A percentile compares a stretch with the other conserved stretches of the same genome.
Evolutionary conservation across 2,329 filamentous ascomycete genomes (phyloP).

Genomic region (Sclerotinia nivalis): DNA sequence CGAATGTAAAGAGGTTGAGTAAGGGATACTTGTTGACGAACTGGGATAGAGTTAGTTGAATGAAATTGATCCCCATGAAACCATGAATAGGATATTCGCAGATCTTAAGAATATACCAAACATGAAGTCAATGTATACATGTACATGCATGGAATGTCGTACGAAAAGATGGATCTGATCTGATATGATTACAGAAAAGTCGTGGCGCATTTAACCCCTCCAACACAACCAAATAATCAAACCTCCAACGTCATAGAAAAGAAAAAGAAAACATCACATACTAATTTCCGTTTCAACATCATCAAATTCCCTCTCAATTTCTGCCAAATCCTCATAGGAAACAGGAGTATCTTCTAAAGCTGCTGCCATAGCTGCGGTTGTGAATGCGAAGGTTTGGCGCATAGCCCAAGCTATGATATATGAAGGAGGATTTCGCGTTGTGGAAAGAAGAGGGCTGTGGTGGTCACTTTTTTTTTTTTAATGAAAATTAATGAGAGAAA

Average conservation of each 20-base stretch:
- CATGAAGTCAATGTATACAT: neutral
- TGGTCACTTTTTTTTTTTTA: neutral
- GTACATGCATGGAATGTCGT: neutral
- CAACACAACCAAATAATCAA: neutral
- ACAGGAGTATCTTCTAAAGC: conserved; percentile 48
- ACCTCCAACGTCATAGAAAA: conserved; percentile 1
- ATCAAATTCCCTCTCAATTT: conserved; percentile 81
- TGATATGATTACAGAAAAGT: conserved; percentile 19
- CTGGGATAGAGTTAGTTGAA: conserved; percentile 45
- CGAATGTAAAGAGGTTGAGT: conserved; percentile 72
- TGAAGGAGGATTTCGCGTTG: neutral
- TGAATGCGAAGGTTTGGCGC: conserved; percentile 36
- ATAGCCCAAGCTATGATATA: conserved; percentile 24
- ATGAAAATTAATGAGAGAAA: neutral
- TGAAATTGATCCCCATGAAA: neutral
- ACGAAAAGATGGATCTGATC: conserved; percentile 6
- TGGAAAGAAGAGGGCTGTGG: no score
- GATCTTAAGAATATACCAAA: neutral
- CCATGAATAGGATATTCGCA: neutral
- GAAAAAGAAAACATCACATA: conserved; percentile 49
- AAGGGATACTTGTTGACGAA: conserved; percentile 70
- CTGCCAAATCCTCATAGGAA: conserved; percentile 74
- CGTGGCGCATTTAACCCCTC: conserved; percentile 21
- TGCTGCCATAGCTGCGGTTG: conserved; percentile 40
- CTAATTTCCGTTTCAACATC: conserved; percentile 80